Percentiles rank a stretch among this genome's conserved stretches.
Conservation (phyloP, 1,139 yeast species). For the Yamadazyma conglobata region DNA sequence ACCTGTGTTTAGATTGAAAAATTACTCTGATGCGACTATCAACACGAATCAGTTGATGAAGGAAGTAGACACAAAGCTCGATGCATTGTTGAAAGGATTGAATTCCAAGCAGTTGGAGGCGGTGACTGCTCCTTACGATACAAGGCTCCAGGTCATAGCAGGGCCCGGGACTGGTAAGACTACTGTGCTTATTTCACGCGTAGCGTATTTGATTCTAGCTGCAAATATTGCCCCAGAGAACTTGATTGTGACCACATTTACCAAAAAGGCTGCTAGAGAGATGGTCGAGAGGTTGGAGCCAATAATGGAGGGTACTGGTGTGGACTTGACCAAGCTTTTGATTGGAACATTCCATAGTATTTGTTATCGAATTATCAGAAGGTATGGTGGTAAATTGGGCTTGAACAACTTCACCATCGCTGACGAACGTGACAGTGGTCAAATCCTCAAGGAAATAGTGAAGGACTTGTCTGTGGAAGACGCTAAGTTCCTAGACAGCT, state of each 20-base stretch:
- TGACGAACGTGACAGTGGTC: slow-evolving; percentile 60
- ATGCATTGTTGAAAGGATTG: slow-evolving; percentile 22
- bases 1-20: too few relatives aligned
- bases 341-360: slow-evolving; percentile 89
- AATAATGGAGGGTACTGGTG: slow-evolving; percentile 34
- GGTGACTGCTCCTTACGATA: slow-evolving; percentile 50
- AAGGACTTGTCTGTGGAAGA: slow-evolving; percentile 30
- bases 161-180: slow-evolving; percentile 95
- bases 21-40: too few relatives aligned
- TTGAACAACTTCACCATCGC: slow-evolving; percentile 54
- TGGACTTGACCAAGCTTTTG: slow-evolving; percentile 43
- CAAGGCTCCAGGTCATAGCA: slow-evolving; percentile 73
- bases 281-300: slow-evolving; percentile 57
- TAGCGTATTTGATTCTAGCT: slow-evolving; percentile 60
- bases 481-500: slow-evolving; percentile 16
- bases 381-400: slow-evolving; percentile 53
- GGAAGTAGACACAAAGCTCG: slow-evolving; percentile 1
- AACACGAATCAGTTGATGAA: too few relatives aligned
- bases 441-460: slow-evolving; percentile 44
- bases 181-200: slow-evolving; percentile 73
- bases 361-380: slow-evolving; percentile 57
- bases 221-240: slow-evolving; percentile 53
- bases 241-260: slow-evolving; percentile 83
- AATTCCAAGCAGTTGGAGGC: slow-evolving; percentile 62
- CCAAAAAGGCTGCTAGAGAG: slow-evolving; percentile 86